A percentile compares a stretch with the other conserved stretches of the same genome.
phyloP scores from a whole-genome alignment of 2,329 filamentous ascomycete genomes.

The Fusarium phyllophilum region DNA sequence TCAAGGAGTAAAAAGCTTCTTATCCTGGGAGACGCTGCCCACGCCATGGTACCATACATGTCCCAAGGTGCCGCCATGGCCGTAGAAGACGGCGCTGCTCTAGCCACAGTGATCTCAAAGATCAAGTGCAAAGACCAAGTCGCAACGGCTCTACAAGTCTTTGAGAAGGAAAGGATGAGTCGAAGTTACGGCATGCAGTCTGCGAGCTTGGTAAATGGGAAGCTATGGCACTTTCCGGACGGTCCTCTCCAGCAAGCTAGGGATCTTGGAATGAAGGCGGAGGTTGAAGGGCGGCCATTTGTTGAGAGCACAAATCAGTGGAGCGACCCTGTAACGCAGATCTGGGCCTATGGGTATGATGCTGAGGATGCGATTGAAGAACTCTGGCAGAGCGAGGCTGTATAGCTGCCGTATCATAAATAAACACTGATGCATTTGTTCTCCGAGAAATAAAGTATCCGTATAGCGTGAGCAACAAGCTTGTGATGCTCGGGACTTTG shows the following conservation, averaged over 20 bases:
- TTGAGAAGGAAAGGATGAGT: conserved; percentile 9
- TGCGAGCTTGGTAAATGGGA: conserved; percentile 1
- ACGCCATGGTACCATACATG: conserved; percentile 14
- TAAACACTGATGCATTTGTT: neutral
- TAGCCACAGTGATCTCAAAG: neutral
- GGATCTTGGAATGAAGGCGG: conserved; percentile 1
- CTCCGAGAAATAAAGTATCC: fast-evolving
- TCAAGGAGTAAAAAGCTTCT: neutral
- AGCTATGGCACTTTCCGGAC: conserved; percentile 8
- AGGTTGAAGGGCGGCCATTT: neutral
- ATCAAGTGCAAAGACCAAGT: neutral
- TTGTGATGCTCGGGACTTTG: neutral
- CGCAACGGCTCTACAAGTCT: neutral
- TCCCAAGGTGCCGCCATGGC: conserved; percentile 16
- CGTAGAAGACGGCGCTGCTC: conserved; percentile 5
- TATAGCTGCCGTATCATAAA: fast-evolving
- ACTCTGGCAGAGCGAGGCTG: neutral
- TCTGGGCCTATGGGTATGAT: conserved; percentile 14
- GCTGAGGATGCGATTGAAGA: neutral
- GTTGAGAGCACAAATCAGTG: conserved; percentile 14
- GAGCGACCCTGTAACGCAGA: conserved; percentile 1
- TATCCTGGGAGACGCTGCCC: conserved; percentile 2
- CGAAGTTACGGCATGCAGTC: conserved; percentile 13
- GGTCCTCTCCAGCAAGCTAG: neutral
- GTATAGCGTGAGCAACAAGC: neutral